Conservation (phyloP, 2,329 filamentous ascomycete genomes). For the Fusarium drepaniforme region DNA sequence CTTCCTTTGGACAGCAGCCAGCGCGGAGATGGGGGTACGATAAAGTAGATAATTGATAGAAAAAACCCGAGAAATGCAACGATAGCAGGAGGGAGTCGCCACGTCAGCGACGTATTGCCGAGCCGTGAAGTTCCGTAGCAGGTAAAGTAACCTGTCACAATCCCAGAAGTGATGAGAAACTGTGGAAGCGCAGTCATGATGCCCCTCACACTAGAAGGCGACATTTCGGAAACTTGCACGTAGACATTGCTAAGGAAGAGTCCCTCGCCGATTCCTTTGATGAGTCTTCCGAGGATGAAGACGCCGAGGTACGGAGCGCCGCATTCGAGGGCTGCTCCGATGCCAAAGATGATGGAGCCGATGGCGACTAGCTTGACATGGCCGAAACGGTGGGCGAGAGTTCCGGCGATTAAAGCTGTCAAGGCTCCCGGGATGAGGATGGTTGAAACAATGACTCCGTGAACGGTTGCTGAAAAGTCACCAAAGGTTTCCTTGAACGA, state of each 20-base stretch:
- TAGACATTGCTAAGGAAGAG: constrained; percentile 65
- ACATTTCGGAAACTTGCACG: constrained; percentile 70
- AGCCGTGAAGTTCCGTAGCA: constrained; percentile 68
- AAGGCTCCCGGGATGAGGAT: constrained; percentile 71
- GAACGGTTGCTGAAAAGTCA: constrained; percentile 64
- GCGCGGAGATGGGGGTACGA: constrained; percentile 65
- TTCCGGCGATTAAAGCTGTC: constrained; percentile 69
- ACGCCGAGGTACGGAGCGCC: constrained; percentile 55
- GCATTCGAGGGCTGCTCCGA: constrained; percentile 61
- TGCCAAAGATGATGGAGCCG: constrained; percentile 64
- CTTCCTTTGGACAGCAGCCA: constrained; percentile 64
- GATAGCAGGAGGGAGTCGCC: constrained; percentile 65
- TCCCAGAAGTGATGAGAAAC: constrained; percentile 62
- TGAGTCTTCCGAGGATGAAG: constrained; percentile 66
- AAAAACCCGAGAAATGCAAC: constrained; percentile 48
- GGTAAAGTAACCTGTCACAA: constrained; percentile 69
- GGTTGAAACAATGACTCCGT: constrained; percentile 70
- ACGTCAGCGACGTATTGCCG: constrained; percentile 59
- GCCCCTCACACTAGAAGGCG: constrained; percentile 63
- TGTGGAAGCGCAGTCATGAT: constrained; percentile 66
- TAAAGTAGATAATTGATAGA: constrained; percentile 47
- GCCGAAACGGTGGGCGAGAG: constrained; percentile 66
- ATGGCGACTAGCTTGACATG: constrained; percentile 64
- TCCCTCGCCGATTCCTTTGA: constrained; percentile 70
- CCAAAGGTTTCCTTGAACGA: constrained; percentile 64